These are phyloP conservation scores for Epichloe glyceriae DNA, from an alignment of 2,329 filamentous ascomycete species.

Conservation along the genomic window DNA sequence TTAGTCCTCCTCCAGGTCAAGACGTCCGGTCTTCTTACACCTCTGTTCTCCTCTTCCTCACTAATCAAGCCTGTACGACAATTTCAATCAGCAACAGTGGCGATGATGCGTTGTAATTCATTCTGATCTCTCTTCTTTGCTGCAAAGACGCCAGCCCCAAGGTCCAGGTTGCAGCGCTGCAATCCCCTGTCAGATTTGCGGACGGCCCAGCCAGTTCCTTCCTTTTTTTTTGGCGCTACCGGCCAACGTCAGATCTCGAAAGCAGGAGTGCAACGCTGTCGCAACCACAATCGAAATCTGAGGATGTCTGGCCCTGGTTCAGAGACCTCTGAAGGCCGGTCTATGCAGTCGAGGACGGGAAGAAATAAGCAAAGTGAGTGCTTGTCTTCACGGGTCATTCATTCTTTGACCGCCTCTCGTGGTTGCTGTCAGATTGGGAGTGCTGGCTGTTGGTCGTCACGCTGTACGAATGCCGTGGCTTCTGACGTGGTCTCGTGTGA, in stretches of 20 bases:
- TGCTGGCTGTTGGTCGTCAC: slow-evolving; percentile 1
- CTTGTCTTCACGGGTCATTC: slow-evolving; percentile 5
- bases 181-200: slow-evolving; percentile 6
- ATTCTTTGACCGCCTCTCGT: neutral
- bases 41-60: slow-evolving; percentile 2
- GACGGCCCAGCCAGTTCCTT: slow-evolving; percentile 2
- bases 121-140: slow-evolving; percentile 9
- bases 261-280: neutral
- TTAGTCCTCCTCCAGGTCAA: slow-evolving; percentile 5
- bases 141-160: slow-evolving; percentile 7
- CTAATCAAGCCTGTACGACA: slow-evolving; percentile 3
- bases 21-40: slow-evolving; percentile 4
- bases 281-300: slow-evolving; percentile 7
- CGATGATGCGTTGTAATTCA: slow-evolving; percentile 8
- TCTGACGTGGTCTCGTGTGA: slow-evolving; percentile 1
- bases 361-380: slow-evolving; percentile 68
- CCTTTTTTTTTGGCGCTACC: neutral
- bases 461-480: neutral
- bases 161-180: slow-evolving; percentile 5
- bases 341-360: slow-evolving; percentile 64
- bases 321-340: slow-evolving; percentile 29
- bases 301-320: slow-evolving; percentile 24
- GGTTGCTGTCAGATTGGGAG: neutral
- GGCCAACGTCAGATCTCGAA: slow-evolving; percentile 1
- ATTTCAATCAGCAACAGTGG: slow-evolving; percentile 2